Base-by-base conservation (phyloP, 139 green algal species). In the Picochlorum sp. region DNA sequence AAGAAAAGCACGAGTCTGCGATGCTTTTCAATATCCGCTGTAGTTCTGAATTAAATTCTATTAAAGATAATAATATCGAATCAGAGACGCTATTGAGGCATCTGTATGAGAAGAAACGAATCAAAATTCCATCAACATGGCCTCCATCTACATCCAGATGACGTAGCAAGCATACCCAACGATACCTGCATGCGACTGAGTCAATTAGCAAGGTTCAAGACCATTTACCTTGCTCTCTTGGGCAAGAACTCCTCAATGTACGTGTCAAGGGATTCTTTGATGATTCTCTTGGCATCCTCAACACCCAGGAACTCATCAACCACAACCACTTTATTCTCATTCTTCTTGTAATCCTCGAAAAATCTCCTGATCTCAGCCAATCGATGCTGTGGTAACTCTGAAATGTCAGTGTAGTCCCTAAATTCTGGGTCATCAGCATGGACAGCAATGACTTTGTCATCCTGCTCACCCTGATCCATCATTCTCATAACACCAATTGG, bases 261-360 rank as follows among this genome's bases (percentile, higher is more conserved):
- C 72, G 84, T 62, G 58, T 78, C 68, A 72, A 81, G 73, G 64
- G 80, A 61, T 24, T 95, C 83, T 20, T 72, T 80, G 60, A 97
- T 80, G 28, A 81, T 78, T 64, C 85, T 80, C 23, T 82, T 70
- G 23, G 91, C 88, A 28, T 87, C 77, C 28, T 84, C 79, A 34
- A 75, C 62, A 0, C 88, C 91, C 49, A 95, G 64, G 59, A 97
- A 90, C 32, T 96, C 89, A 54, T 97, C 89, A 30, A 97, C 91
- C 61, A 84, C 73, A 3, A 97, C 91, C 50, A 89, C 66, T 80
- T 97, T 97, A 78, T 95, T 80, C 81, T 97, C 89, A 58, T 95
- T 94, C 82, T 92, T 92, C 77, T 96, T 96, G 84, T 96, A 96
- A 80, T 95, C 89, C 76, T 94, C 84, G 61, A 96, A 96, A 71